Evolutionary conservation across 2,329 filamentous ascomycete genomes (phyloP).

Genomic region (Parastagonospora avenae): DNA sequence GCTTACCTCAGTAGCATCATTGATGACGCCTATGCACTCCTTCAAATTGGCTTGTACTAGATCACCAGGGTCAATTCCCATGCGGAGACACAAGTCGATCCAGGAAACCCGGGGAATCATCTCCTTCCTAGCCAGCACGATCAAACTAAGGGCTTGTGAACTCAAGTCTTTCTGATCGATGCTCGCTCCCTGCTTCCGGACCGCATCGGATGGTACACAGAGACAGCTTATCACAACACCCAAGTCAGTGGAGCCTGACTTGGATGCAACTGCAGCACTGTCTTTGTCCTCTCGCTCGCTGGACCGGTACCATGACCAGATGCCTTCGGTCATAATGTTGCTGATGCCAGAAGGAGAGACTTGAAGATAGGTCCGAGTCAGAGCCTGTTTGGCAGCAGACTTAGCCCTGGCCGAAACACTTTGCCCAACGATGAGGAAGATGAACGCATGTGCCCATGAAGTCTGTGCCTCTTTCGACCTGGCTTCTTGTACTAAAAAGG

Average conservation of each 20-base stretch:
- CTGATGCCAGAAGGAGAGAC: conserved; percentile 62
- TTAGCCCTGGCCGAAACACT: conserved; percentile 66
- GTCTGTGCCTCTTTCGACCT: conserved; percentile 54
- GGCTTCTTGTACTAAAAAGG: conserved; percentile 59
- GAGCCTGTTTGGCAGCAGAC: conserved; percentile 63
- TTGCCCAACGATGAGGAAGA: conserved; percentile 75
- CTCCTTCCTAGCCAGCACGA: conserved; percentile 78
- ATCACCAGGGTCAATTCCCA: conserved; percentile 80
- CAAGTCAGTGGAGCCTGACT: conserved; percentile 68
- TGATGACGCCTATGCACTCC: conserved; percentile 71
- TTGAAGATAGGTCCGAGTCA: conserved; percentile 69
- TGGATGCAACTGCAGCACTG: conserved; percentile 68
- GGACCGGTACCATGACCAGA: conserved; percentile 80
- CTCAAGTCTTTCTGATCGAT: conserved; percentile 62
- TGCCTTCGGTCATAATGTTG: conserved; percentile 67
- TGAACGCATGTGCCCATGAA: conserved; percentile 82
- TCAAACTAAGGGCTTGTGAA: conserved; percentile 73
- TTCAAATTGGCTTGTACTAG: conserved; percentile 70
- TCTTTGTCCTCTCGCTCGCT: conserved; percentile 78
- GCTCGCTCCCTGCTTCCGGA: conserved; percentile 50
- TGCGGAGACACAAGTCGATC: conserved; percentile 85
- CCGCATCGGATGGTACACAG: conserved; percentile 62
- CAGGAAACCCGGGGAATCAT: conserved; percentile 79
- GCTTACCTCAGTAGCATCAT: conserved; percentile 60
- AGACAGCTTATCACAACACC: conserved; percentile 66